phyloP scores from a whole-genome alignment of 2,329 filamentous ascomycete genomes.

The Aschersonia sp. region DNA sequence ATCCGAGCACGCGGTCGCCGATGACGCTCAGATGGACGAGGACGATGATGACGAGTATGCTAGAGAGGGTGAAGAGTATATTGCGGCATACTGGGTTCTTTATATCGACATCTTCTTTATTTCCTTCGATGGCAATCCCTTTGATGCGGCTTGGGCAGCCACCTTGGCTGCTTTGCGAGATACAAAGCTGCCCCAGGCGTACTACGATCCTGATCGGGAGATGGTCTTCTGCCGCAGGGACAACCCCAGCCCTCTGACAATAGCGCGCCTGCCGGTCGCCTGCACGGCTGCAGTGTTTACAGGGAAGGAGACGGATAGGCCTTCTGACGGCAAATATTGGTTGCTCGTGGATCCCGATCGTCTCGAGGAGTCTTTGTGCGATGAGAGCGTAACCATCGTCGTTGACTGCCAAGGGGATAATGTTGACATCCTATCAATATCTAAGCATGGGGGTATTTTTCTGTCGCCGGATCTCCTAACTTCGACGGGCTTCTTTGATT shows the following conservation, averaged over 20 bases:
- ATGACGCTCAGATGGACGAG: conserved; percentile 25
- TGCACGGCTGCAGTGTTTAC: conserved; percentile 69
- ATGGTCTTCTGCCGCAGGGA: conserved; percentile 57
- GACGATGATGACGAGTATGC: conserved; percentile 17
- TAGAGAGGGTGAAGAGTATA: conserved; percentile 19
- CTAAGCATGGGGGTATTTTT: conserved; percentile 68
- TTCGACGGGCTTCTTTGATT: conserved; percentile 41
- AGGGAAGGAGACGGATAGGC: conserved; percentile 37
- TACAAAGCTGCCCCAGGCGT: conserved; percentile 62
- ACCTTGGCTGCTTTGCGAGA: conserved; percentile 67
- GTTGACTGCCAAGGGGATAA: conserved; percentile 47
- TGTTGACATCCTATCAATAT: conserved; percentile 52
- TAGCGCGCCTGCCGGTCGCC: conserved; percentile 58
- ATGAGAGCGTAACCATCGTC: conserved; percentile 70
- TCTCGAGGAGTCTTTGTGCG: conserved; percentile 74
- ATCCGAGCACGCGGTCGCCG: conserved; percentile 29
- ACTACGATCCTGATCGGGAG: conserved; percentile 74
- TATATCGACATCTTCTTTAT: conserved; percentile 95
- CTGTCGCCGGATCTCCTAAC: conserved; percentile 49
- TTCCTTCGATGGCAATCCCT: conserved; percentile 79
- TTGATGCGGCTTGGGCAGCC: conserved; percentile 81
- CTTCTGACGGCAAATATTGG: conserved; percentile 44
- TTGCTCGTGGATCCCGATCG: conserved; percentile 77
- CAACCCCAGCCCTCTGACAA: conserved; percentile 37
- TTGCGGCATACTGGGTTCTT: conserved; percentile 86